Evolutionary conservation across 305 asterid species (phyloP).

Genomic region (Fraxinus sp.): DNA sequence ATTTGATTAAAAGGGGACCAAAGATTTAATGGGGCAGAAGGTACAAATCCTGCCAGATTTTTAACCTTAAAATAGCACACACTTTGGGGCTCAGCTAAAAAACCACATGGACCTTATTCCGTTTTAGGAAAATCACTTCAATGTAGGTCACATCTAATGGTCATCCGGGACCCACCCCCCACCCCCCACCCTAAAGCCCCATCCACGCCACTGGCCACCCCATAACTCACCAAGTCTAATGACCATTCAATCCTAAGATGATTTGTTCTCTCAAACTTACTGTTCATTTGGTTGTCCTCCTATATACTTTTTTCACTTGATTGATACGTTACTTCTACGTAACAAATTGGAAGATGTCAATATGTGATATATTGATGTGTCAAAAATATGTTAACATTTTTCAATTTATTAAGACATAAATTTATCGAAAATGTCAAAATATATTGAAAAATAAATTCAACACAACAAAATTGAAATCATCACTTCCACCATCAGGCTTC

Average conservation of each 20-base stretch:
- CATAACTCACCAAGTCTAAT: not conserved
- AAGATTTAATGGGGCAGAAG: constrained; percentile 14
- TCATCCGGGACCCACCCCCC: constrained; percentile 6
- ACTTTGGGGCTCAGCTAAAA: constrained; percentile 38
- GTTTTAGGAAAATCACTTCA: constrained; percentile 42
- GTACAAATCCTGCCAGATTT: constrained; percentile 39
- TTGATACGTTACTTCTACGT: not conserved
- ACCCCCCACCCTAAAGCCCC: not conserved
- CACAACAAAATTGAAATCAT: not conserved
- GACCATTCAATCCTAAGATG: not conserved
- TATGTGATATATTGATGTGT: not conserved
- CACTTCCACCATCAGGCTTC: not conserved
- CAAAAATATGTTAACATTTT: not conserved
- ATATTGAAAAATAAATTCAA: not conserved
- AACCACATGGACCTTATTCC: constrained; percentile 42
- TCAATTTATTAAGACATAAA: not conserved
- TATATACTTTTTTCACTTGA: no score
- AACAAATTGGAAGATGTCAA: not conserved
- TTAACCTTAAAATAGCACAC: constrained; percentile 47
- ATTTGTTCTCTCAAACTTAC: not conserved
- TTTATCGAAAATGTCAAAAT: not conserved
- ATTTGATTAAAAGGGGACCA: constrained; percentile 18
- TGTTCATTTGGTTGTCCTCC: not conserved
- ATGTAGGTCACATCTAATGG: constrained; percentile 37
- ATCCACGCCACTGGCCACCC: not conserved